These are phyloP conservation scores for Mycena rebaudengoi DNA, from an alignment of 768 basidiomycete genomes.

Conservation along the genomic window DNA sequence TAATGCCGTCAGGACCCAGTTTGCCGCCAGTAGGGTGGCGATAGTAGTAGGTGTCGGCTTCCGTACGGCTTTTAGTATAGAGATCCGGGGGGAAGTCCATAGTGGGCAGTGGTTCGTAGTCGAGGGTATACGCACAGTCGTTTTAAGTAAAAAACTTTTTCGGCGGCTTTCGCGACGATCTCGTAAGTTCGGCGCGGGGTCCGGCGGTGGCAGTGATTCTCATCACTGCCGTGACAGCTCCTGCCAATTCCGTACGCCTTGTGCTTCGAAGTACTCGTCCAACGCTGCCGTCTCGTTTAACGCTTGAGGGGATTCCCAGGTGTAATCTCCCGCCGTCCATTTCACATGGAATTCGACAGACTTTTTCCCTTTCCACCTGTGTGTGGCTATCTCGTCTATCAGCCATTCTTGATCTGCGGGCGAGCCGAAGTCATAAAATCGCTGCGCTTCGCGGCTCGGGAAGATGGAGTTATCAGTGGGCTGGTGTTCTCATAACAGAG, in stretches of 20 bases:
- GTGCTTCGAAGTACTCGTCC: not conserved
- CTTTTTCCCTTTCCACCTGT: slow-evolving; percentile 16
- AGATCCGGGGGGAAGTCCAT: no score
- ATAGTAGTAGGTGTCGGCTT: not conserved
- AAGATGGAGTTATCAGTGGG: slow-evolving; percentile 45
- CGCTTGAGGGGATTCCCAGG: not conserved
- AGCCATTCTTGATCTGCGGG: not conserved
- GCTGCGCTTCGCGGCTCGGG: slow-evolving; percentile 32
- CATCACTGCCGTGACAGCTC: not conserved
- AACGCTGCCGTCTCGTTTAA: not conserved
- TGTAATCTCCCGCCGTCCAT: slow-evolving; percentile 40
- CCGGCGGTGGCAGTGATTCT: no score
- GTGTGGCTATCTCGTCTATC: not conserved
- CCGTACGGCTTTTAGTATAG: not conserved
- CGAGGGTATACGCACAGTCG: no score
- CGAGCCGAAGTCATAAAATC: not conserved
- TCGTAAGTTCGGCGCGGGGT: no score
- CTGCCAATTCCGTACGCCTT: not conserved
- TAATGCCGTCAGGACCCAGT: not conserved
- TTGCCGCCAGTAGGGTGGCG: not conserved
- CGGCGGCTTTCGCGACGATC: no score
- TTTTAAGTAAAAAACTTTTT: no score
- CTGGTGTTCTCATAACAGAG: slow-evolving; percentile 34
- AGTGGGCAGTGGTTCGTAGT: no score
- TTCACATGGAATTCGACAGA: slow-evolving; percentile 38